Percentiles rank a stretch among this genome's conserved stretches.
phyloP scores from a whole-genome alignment of 768 basidiomycete species.

The Tulasnella sp. region DNA sequence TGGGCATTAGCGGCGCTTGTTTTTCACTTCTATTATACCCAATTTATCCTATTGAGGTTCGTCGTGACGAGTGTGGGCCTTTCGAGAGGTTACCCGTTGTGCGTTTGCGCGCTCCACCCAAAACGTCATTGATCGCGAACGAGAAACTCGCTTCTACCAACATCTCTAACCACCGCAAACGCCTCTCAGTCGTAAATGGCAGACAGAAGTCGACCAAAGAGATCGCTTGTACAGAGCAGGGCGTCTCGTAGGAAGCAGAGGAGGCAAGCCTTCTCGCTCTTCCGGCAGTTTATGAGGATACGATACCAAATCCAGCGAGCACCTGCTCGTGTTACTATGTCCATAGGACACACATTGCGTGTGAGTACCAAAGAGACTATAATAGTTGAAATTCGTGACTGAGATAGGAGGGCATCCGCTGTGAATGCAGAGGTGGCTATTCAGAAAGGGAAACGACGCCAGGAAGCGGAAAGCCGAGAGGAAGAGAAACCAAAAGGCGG shows the following conservation, averaged over 20 bases:
- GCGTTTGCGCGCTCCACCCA: not conserved
- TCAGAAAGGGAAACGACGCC: not conserved
- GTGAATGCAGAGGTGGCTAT: not conserved
- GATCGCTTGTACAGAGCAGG: not conserved
- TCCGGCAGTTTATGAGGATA: not conserved
- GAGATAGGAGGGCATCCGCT: not conserved
- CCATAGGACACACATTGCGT: not conserved
- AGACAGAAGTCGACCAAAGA: no score
- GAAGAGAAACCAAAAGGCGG: not conserved
- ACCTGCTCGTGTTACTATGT: not conserved
- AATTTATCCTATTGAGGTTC: not conserved
- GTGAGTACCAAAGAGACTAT: not conserved
- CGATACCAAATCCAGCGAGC: not conserved
- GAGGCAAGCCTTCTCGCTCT: not conserved
- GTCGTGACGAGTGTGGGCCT: not conserved
- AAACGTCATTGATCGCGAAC: not conserved
- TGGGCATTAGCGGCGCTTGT: not conserved
- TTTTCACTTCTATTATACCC: not conserved
- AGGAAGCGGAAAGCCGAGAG: not conserved
- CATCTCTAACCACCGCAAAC: not conserved
- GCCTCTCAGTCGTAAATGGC: not conserved
- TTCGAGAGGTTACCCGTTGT: not conserved
- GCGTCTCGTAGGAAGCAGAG: not conserved
- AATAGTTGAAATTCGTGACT: not conserved
- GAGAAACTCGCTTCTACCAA: not conserved